Evolutionary conservation across 495 filamentous ascomycete species (phyloP).

Genomic region (Lepraria neglecta): DNA sequence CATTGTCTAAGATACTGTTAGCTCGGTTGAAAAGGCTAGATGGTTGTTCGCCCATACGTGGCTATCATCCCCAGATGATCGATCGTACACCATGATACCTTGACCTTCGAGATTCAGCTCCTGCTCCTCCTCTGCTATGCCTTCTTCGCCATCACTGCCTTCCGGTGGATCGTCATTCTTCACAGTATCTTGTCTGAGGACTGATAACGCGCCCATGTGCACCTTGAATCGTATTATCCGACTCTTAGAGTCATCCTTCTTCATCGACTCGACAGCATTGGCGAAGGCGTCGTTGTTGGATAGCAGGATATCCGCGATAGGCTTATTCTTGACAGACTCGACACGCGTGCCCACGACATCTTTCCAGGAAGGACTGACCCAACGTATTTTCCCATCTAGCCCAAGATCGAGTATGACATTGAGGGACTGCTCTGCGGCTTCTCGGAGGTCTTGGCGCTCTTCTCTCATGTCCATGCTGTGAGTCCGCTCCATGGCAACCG

Average conservation of each 20-base stretch:
- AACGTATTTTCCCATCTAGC: slow-evolving; percentile 79
- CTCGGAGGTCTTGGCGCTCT: slow-evolving; percentile 85
- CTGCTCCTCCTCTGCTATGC: slow-evolving; percentile 39
- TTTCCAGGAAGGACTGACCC: slow-evolving; percentile 96
- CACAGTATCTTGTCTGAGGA: slow-evolving; percentile 42
- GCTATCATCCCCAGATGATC: slow-evolving; percentile 74
- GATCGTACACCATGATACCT: slow-evolving; percentile 95
- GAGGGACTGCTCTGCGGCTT: slow-evolving; percentile 91
- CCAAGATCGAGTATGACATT: slow-evolving; percentile 93
- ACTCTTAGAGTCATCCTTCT: slow-evolving; percentile 86
- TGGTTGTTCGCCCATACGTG: slow-evolving; percentile 58
- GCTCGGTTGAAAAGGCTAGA: not conserved
- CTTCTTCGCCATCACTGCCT: slow-evolving; percentile 40
- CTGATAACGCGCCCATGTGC: slow-evolving; percentile 51
- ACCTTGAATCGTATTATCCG: slow-evolving; percentile 84
- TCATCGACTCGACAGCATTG: slow-evolving; percentile 79
- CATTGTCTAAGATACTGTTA: slow-evolving; percentile 65
- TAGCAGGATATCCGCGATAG: slow-evolving; percentile 74
- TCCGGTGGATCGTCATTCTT: slow-evolving; percentile 26
- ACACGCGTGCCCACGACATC: slow-evolving; percentile 79
- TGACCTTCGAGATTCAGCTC: slow-evolving; percentile 83
- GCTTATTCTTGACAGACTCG: slow-evolving; percentile 64
- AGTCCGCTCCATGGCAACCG: slow-evolving; percentile 50
- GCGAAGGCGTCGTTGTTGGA: slow-evolving; percentile 72
- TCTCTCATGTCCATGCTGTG: slow-evolving; percentile 63